Percentiles rank a stretch among this genome's conserved stretches.
phyloP scores from a whole-genome alignment of 768 basidiomycete genomes.

The Lactarius trivialis region DNA sequence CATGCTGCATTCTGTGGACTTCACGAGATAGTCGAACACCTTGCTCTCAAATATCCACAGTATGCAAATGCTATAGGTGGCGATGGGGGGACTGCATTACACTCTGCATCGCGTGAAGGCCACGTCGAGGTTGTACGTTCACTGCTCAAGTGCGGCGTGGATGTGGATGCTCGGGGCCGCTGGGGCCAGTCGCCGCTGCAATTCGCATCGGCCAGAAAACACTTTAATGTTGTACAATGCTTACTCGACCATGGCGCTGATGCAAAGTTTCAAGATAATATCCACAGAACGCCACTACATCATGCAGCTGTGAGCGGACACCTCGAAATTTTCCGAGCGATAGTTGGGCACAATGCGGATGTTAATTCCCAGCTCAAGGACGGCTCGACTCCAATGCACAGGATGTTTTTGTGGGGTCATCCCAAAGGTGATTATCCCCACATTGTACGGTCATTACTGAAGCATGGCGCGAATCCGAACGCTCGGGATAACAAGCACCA shows the following conservation, averaged over 20 bases:
- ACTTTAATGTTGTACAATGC: too few relatives aligned
- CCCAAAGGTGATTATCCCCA: neutral
- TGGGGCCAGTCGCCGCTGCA: too few relatives aligned
- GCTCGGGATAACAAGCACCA: neutral
- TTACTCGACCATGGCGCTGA: too few relatives aligned
- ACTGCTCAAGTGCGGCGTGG: neutral
- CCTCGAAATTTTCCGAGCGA: neutral
- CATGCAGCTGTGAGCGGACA: neutral
- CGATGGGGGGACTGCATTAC: neutral
- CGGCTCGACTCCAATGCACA: neutral
- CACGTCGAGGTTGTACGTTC: neutral
- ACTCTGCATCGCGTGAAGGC: neutral
- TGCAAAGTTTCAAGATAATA: neutral
- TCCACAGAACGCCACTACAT: neutral
- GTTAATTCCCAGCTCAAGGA: neutral
- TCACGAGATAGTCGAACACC: neutral
- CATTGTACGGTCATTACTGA: neutral
- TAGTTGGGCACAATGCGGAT: neutral
- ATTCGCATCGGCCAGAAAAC: too few relatives aligned
- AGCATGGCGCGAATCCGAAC: neutral
- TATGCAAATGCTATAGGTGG: neutral
- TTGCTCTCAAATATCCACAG: neutral
- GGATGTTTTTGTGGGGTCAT: fast-evolving
- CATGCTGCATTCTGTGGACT: neutral
- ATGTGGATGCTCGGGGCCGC: neutral